Base-by-base conservation (phyloP, 2,329 filamentous ascomycete genomes). In the Colletotrichum lentis region DNA sequence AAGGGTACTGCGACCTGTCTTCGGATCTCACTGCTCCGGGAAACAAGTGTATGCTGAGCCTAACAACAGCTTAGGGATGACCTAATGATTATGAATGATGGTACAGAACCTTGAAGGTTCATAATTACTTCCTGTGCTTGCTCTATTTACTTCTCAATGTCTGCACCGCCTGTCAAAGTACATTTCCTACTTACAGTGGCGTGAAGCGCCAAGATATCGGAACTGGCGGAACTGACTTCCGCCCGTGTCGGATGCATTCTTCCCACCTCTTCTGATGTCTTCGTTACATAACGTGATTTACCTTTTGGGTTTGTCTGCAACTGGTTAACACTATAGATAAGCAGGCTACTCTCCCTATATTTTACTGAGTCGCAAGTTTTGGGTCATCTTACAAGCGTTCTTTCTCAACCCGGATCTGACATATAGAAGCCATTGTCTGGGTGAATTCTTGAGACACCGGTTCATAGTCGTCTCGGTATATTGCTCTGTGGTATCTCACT, bases 51-150 rank as follows among this genome's bases (percentile, higher is more conserved):
- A 27, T 20, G 14, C 31, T 31, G 46, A 43, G 22, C 35, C 18
- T 18, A 31, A 44, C 35, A 41, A 37, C 16, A 27, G 20, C 44
- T 20, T 27, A 11, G 41, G 31, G 31, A 43, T 64, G 22, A 44
- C n/a, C 18, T 14, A 6, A 24, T 50, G 54, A 41, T 64, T 41
- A 12, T 58, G 54, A 58, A 54, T 59, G 22, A 43, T 20, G 14
- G 10, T 22, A 24, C 27, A 2, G 39, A 11, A 16, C 35, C 20
- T 50, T 22, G 14, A 24, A 18, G 35, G 37, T 27, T 31, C 14
- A 16, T 16, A 52, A 39, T 39, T 46, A 14, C 41, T 50, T 27
- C 12, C 8, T 55, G 35, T 50, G 27, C 31, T 41, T 41, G 3
- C 20, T 35, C 5, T 18, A 22, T 43, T 12, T 46, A 10, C 12